These are phyloP conservation scores for Exutisphaerella laricina DNA, from an alignment of 2,329 filamentous ascomycete genomes.

Conservation along the genomic window DNA sequence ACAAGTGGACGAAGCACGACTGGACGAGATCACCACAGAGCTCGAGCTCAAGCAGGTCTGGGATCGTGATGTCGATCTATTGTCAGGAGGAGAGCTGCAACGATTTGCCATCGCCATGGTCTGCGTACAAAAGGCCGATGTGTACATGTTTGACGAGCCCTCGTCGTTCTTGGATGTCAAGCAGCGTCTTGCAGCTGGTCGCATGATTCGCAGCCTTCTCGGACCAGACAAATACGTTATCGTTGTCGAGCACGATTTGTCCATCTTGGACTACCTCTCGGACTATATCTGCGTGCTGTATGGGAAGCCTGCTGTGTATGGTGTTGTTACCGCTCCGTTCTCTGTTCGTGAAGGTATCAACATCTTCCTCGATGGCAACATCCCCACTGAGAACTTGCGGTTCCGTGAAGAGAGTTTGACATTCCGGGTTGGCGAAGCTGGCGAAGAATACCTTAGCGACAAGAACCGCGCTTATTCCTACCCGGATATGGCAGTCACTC, in stretches of 20 bases:
- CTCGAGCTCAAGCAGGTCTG: conserved; percentile 85
- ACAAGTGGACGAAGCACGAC: conserved; percentile 62
- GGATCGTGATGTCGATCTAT: conserved; percentile 80
- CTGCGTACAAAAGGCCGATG: conserved; percentile 91
- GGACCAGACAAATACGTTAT: conserved; percentile 92
- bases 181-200: conserved; percentile 88
- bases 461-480: conserved; percentile 81
- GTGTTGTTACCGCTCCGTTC: conserved; percentile 91
- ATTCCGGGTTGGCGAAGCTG: conserved; percentile 85
- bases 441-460: conserved; percentile 82
- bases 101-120: conserved; percentile 95
- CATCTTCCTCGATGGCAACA: conserved; percentile 97
- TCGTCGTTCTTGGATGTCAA: conserved; percentile 99
- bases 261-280: conserved; percentile 95
- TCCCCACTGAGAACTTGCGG: conserved; percentile 95
- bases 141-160: conserved; percentile 99
- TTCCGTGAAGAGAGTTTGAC: conserved; percentile 96
- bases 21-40: conserved; percentile 73
- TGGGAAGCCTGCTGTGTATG: conserved; percentile 89
- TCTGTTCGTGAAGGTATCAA: conserved; percentile 99
- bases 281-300: conserved; percentile 98
- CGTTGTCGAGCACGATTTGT: conserved; percentile 98
- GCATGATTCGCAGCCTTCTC: conserved; percentile 86
- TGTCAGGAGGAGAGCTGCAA: conserved; percentile 97
- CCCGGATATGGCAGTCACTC: conserved; percentile 85